Evolutionary conservation across 805 yeast species (phyloP), one percentile per base, ranked within the genome.

Genomic region (Suhomyces sp.): DNA sequence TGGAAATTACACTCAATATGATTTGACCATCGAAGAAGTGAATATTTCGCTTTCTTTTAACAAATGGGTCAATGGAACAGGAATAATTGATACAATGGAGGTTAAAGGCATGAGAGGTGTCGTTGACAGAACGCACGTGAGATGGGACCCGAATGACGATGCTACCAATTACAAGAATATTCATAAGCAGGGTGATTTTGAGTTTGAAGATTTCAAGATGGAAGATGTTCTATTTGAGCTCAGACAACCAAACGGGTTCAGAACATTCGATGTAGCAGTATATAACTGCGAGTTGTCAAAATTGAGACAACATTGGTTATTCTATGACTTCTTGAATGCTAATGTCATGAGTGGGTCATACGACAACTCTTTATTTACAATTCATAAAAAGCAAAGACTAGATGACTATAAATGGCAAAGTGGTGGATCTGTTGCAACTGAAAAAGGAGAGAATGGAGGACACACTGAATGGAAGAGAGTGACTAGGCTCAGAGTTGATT

Each of bases 1-100:
- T 54, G 98, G 97, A 1, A 93, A 93, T 60, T 93, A 90, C 60
- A 91, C 98, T 0, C 98, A 93, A 56, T 93, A 83, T 56, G 98
- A 93, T 58, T 58, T 93, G 25, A 86, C 95, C 0, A 83, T 93
- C 11, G 96, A 91, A 40, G 84, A 83, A 46, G 81, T 90, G 9
- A 81, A 82, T 35, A 76, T 93, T 0, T 80, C 95, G 1, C 63
- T 93, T 12, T 84, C 95, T 9, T 77, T 93, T 46, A 69, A 76
- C 34, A 87, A 88, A 51, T 93, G 97, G 95, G 65, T 93, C 34
- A 82, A 85, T 48, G 98, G 98, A 0, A 74, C 74, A 35, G 98
- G 99, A 0, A 82, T 93, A 12, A 63, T 93, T 13, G 82, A 86
- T 42, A 88, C 67, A 7, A 51, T 88, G 40, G 85, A 85, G 32